Evolutionary conservation across 345 rosid species (phyloP).

Genomic region (Bruguiera sexangula): DNA sequence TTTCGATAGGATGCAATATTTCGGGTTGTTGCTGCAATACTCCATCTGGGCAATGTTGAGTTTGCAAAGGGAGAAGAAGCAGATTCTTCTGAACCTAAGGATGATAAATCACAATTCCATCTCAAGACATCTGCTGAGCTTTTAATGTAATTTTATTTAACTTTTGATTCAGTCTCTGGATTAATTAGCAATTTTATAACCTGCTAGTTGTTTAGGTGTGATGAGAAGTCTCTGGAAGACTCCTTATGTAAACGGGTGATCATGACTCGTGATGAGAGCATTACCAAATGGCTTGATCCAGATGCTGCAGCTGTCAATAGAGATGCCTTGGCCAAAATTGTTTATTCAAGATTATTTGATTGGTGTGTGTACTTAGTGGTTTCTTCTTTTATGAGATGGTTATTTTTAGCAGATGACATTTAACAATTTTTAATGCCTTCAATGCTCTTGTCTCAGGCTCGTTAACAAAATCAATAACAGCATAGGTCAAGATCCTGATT

Average conservation of each 20-base stretch:
- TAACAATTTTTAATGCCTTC: neutral
- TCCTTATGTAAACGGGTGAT: slow-evolving; percentile 95
- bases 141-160: slow-evolving; percentile 45
- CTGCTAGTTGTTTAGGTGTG: slow-evolving; percentile 57
- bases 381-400: neutral
- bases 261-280: slow-evolving; percentile 94
- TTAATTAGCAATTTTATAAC: slow-evolving; percentile 19
- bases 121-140: slow-evolving; percentile 83
- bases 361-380: slow-evolving; percentile 49
- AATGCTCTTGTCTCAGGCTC: slow-evolving; percentile 51
- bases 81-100: slow-evolving; percentile 86
- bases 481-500: slow-evolving; percentile 91
- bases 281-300: slow-evolving; percentile 91
- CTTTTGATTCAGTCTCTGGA: slow-evolving; percentile 5
- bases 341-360: slow-evolving; percentile 91
- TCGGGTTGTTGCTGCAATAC: slow-evolving; percentile 86
- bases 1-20: slow-evolving; percentile 74
- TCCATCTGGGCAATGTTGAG: slow-evolving; percentile 93
- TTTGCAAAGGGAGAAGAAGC: slow-evolving; percentile 80
- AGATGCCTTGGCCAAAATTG: slow-evolving; percentile 92
- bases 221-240: slow-evolving; percentile 83
- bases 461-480: slow-evolving; percentile 85
- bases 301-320: slow-evolving; percentile 73
- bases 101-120: slow-evolving; percentile 81
- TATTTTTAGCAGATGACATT: neutral